Conservation (phyloP, 768 basidiomycete genomes). For the Kwoniella newhampshirensis region DNA sequence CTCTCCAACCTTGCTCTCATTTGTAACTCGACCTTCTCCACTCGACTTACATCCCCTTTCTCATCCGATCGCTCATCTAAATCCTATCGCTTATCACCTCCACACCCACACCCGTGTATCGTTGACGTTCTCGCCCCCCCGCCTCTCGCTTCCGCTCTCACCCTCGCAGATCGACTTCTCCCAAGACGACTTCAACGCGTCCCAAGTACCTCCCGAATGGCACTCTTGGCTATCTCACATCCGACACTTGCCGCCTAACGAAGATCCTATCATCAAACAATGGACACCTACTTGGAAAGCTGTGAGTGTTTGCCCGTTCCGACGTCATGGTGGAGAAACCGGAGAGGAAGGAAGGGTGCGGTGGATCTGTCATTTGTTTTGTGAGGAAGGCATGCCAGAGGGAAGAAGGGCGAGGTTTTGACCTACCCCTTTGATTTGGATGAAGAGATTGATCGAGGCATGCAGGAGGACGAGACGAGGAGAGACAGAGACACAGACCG, state of each 20-base stretch:
- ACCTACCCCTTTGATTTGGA: too few species aligned
- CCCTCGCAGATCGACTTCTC: slow-evolving; percentile 74
- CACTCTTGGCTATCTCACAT: slow-evolving; percentile 94
- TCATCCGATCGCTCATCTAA: too few species aligned
- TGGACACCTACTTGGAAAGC: slow-evolving; percentile 76
- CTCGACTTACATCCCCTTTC: too few species aligned
- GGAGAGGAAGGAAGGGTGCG: not conserved
- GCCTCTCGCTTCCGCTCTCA: slow-evolving; percentile 1
- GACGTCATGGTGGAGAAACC: not conserved
- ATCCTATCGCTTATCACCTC: too few species aligned
- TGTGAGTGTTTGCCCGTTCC: slow-evolving; percentile 58
- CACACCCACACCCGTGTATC: too few species aligned
- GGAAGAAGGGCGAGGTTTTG: too few species aligned
- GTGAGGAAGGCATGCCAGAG: too few species aligned
- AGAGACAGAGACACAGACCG: too few species aligned
- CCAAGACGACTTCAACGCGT: slow-evolving; percentile 86
- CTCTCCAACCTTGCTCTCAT: too few species aligned
- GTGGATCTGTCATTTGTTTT: not conserved
- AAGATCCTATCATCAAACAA: slow-evolving; percentile 71
- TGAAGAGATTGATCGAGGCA: too few species aligned
- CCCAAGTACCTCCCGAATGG: slow-evolving; percentile 95
- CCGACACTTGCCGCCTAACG: slow-evolving; percentile 72
- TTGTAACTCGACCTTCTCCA: too few species aligned
- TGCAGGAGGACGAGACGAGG: too few species aligned
- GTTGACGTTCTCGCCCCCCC: not conserved